Evolutionary conservation across 2,329 filamentous ascomycete species (phyloP).

Genomic region (Curvularia verruculosa): DNA sequence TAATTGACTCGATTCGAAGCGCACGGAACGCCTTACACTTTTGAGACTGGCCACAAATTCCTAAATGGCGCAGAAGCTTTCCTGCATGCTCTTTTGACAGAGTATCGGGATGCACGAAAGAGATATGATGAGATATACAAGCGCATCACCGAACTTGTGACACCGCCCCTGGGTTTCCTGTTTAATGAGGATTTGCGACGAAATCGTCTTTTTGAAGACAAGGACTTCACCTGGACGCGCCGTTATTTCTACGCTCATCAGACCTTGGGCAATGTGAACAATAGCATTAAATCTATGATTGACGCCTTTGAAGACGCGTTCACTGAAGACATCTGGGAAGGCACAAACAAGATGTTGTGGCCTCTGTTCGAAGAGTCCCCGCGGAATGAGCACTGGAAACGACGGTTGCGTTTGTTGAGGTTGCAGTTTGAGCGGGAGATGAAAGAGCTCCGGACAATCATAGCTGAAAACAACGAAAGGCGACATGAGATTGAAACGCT

Average conservation of each 20-base stretch:
- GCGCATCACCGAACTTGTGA: slow-evolving; percentile 64
- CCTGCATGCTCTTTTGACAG: slow-evolving; percentile 62
- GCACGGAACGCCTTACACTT: slow-evolving; percentile 58
- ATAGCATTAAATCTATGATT: slow-evolving; percentile 64
- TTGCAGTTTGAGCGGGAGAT: slow-evolving; percentile 61
- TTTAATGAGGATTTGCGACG: slow-evolving; percentile 63
- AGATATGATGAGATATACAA: slow-evolving; percentile 64
- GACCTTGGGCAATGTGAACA: slow-evolving; percentile 65
- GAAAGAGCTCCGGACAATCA: slow-evolving; percentile 55
- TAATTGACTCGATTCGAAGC: background rate
- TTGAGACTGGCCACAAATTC: slow-evolving; percentile 63
- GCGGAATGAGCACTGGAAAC: slow-evolving; percentile 57
- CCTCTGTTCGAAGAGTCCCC: slow-evolving; percentile 58
- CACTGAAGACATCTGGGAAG: slow-evolving; percentile 64
- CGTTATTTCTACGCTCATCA: slow-evolving; percentile 69
- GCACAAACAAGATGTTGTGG: slow-evolving; percentile 62
- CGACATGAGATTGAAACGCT: slow-evolving; percentile 63
- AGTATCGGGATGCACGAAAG: slow-evolving; percentile 66
- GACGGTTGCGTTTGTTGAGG: slow-evolving; percentile 55
- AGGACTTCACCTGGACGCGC: slow-evolving; percentile 65
- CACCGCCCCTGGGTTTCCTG: slow-evolving; percentile 65
- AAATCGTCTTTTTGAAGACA: slow-evolving; percentile 66
- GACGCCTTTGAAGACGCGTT: slow-evolving; percentile 64
- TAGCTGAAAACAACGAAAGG: slow-evolving; percentile 60
- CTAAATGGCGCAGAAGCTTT: slow-evolving; percentile 68